phyloP scores from a whole-genome alignment of 768 basidiomycete species.

The Mycena kentingensis region DNA sequence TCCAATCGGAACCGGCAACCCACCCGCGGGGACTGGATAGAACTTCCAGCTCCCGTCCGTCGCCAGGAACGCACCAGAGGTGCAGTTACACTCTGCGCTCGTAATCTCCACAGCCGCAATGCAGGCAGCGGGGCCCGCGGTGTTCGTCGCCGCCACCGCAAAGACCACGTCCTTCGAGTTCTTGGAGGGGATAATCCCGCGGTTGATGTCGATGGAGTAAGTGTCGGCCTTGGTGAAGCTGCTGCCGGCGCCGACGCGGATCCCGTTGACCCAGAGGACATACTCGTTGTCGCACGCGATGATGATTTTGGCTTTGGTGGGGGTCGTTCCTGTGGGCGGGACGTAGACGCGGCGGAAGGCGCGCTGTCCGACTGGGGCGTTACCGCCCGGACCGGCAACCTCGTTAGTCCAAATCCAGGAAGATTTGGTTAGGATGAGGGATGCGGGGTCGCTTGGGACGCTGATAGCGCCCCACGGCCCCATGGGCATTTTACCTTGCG shows the following conservation, averaged over 20 bases:
- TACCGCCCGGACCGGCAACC: slow-evolving; percentile 21
- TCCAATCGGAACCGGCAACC: slow-evolving; percentile 13
- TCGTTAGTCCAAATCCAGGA: slow-evolving; percentile 39
- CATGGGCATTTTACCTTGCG: slow-evolving; percentile 23
- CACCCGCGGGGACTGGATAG: too few relatives aligned
- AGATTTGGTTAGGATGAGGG: slow-evolving; percentile 27
- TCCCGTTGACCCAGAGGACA: slow-evolving; percentile 34
- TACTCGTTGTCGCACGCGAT: slow-evolving; percentile 31
- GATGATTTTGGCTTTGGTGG: slow-evolving; percentile 27
- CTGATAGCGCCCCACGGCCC: slow-evolving; percentile 20
- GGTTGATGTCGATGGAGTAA: slow-evolving; percentile 22
- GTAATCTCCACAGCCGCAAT: slow-evolving; percentile 25
- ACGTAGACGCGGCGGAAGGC: slow-evolving; percentile 33
- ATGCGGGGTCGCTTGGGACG: slow-evolving; percentile 22
- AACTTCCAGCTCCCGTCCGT: slow-evolving; percentile 32
- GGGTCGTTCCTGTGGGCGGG: slow-evolving; percentile 25
- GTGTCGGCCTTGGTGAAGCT: slow-evolving; percentile 20
- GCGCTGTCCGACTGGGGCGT: slow-evolving; percentile 27
- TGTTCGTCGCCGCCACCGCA: slow-evolving; percentile 20
- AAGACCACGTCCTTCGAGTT: too few relatives aligned
- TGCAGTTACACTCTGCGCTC: slow-evolving; percentile 19
- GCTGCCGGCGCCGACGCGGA: slow-evolving; percentile 26
- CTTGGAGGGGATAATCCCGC: slow-evolving; percentile 14
- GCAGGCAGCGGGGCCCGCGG: slow-evolving; percentile 22
- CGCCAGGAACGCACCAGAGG: slow-evolving; percentile 11